Conservation (phyloP, 2,329 filamentous ascomycete genomes). For the Penicillium frequentans region DNA sequence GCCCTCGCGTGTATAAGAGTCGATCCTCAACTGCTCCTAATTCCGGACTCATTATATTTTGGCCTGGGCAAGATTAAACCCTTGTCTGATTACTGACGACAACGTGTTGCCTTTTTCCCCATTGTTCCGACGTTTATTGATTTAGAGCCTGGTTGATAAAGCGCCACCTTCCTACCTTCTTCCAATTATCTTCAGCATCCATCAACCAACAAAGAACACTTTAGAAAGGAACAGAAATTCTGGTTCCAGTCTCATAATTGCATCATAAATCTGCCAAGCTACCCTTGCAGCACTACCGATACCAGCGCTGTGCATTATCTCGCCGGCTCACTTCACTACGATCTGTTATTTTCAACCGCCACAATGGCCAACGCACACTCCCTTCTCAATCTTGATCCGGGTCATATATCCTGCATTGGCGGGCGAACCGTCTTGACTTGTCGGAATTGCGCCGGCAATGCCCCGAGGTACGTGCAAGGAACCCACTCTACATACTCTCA, state of each 20-base stretch:
- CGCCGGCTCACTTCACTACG: neutral
- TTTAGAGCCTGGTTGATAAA: neutral
- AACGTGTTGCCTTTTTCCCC: constrained; percentile 9
- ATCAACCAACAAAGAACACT: neutral
- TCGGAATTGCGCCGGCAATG: constrained; percentile 37
- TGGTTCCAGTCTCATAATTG: neutral
- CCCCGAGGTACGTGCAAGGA: constrained; percentile 30
- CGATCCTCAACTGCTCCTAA: neutral
- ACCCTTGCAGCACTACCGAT: neutral
- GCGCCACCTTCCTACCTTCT: neutral
- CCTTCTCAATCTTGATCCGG: constrained; percentile 29
- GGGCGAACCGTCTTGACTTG: constrained; percentile 36
- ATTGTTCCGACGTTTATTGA: constrained; percentile 8
- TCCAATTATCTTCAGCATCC: neutral
- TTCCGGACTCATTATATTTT: constrained; percentile 20
- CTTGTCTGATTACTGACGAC: constrained; percentile 10
- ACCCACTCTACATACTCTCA: neutral
- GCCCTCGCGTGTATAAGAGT: constrained; percentile 18
- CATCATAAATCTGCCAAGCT: neutral
- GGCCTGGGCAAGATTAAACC: constrained; percentile 15
- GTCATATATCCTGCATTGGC: constrained; percentile 34
- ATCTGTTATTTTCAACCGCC: neutral
- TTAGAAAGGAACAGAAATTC: neutral
- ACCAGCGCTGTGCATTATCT: constrained; percentile 3
- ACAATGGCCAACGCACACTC: constrained; percentile 21